Conservation (phyloP, 2,329 filamentous ascomycete genomes). For the Coniochaeta pulveracea region DNA sequence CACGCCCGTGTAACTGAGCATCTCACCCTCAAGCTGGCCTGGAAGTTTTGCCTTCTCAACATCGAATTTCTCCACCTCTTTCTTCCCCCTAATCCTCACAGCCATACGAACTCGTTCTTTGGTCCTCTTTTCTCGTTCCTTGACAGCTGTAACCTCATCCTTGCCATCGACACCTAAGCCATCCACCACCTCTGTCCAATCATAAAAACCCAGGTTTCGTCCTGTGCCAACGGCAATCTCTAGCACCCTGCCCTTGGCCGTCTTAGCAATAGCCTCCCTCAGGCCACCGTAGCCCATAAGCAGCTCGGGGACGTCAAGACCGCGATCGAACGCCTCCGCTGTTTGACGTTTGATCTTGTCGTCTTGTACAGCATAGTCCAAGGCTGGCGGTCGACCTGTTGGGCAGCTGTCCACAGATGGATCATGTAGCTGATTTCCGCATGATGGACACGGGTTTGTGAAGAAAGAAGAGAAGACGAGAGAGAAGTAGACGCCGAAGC, state of each 20-base stretch:
- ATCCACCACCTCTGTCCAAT: constrained; percentile 34
- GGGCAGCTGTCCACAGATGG: constrained; percentile 19
- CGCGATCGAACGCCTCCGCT: constrained; percentile 45
- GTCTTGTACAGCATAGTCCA: constrained; percentile 16
- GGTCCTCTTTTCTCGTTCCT: constrained; percentile 6
- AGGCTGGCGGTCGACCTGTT: constrained; percentile 35
- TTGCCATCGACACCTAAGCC: constrained; percentile 8
- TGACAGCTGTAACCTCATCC: constrained; percentile 9
- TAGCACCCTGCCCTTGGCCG: constrained; percentile 44
- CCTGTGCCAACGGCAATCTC: constrained; percentile 54
- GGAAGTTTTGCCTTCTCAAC: constrained; percentile 8
- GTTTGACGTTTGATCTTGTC: constrained; percentile 21
- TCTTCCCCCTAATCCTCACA: too few species aligned
- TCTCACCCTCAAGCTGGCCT: constrained; percentile 14
- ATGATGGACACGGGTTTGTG: constrained; percentile 13
- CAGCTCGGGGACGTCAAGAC: constrained; percentile 45
- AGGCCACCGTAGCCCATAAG: constrained; percentile 43
- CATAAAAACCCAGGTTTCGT: constrained; percentile 47
- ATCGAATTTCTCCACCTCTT: constrained; percentile 6
- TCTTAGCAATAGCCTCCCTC: constrained; percentile 33
- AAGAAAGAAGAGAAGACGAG: constrained; percentile 24
- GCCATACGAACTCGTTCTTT: constrained; percentile 1
- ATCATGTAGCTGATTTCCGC: too few species aligned
- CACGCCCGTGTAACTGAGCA: constrained; percentile 49
- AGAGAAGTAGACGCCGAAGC: constrained; percentile 35